These are phyloP conservation scores for Agrocybe pediades DNA, from an alignment of 768 basidiomycete genomes.

Conservation along the genomic window DNA sequence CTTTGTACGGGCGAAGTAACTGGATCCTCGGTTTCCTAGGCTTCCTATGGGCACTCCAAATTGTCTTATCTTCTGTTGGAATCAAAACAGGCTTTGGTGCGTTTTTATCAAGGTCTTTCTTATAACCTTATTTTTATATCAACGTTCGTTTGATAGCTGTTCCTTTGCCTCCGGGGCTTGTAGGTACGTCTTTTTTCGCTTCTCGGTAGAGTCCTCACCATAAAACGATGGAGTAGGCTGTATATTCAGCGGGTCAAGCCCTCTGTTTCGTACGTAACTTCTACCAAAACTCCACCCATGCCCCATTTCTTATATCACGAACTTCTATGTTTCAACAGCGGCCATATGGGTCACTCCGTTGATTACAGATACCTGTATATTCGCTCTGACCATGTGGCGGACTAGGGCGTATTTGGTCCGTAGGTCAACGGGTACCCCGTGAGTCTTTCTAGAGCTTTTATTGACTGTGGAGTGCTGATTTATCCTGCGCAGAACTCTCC, in stretches of 20 bases:
- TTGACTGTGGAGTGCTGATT: background rate
- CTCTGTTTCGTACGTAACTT: background rate
- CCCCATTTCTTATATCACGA: background rate
- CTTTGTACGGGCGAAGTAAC: constrained; percentile 24
- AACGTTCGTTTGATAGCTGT: constrained; percentile 14
- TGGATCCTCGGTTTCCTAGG: constrained; percentile 20
- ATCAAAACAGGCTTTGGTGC: constrained; percentile 26
- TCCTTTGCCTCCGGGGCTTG: constrained; percentile 22
- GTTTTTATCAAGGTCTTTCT: background rate
- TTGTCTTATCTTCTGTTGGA: constrained; percentile 23
- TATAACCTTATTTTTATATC: background rate
- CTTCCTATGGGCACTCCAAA: constrained; percentile 24
- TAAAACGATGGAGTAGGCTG: background rate
- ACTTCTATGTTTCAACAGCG: constrained; percentile 4
- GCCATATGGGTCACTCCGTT: constrained; percentile 19
- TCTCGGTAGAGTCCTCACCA: background rate
- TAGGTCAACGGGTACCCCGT: background rate
- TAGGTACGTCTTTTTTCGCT: constrained; percentile 14
- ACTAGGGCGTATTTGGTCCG: constrained; percentile 14
- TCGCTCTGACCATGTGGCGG: constrained; percentile 19
- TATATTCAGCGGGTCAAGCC: background rate
- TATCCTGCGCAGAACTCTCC: constrained; percentile 10
- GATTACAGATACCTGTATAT: constrained; percentile 17
- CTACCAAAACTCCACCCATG: no score
- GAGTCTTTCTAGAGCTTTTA: background rate